Conservation (phyloP, 768 basidiomycete genomes). For the Termitomyces sp. region DNA sequence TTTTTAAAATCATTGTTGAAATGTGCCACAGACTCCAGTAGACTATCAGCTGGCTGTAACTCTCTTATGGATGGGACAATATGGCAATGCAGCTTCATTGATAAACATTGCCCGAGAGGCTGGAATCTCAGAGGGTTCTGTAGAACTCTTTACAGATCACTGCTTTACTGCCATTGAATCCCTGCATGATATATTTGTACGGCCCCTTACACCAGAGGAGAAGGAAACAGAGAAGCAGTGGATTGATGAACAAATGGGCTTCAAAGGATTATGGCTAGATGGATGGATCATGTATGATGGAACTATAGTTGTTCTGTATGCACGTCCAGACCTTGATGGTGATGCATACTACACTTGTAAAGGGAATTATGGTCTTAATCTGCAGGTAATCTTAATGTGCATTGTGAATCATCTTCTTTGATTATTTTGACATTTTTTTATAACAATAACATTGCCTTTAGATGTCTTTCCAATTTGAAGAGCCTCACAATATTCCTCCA, state of each 20-base stretch:
- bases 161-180: conserved; percentile 27
- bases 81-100: conserved; percentile 27
- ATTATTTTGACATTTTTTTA: background rate
- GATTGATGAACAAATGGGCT: conserved; percentile 30
- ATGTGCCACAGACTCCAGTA: conserved; percentile 25
- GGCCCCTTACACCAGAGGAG: conserved; percentile 23
- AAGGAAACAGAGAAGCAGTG: conserved; percentile 32
- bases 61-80: conserved; percentile 24
- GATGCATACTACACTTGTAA: conserved; percentile 33
- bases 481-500: background rate
- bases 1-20: conserved; percentile 24
- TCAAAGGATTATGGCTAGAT: conserved; percentile 27
- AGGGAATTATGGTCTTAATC: conserved; percentile 32
- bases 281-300: conserved; percentile 23
- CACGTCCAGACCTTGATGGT: conserved; percentile 17
- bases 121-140: conserved; percentile 25
- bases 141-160: conserved; percentile 24
- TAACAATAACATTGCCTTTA: background rate
- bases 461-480: background rate
- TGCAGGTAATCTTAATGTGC: conserved; percentile 20
- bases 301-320: conserved; percentile 13
- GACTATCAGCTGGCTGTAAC: conserved; percentile 25
- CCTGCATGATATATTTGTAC: conserved; percentile 27
- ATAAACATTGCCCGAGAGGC: conserved; percentile 23
- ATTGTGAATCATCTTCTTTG: background rate